Percentiles rank a stretch among this genome's conserved stretches.
Evolutionary conservation across 2,329 filamentous ascomycete species (phyloP).

Genomic region (Sclerotinia spermophila): DNA sequence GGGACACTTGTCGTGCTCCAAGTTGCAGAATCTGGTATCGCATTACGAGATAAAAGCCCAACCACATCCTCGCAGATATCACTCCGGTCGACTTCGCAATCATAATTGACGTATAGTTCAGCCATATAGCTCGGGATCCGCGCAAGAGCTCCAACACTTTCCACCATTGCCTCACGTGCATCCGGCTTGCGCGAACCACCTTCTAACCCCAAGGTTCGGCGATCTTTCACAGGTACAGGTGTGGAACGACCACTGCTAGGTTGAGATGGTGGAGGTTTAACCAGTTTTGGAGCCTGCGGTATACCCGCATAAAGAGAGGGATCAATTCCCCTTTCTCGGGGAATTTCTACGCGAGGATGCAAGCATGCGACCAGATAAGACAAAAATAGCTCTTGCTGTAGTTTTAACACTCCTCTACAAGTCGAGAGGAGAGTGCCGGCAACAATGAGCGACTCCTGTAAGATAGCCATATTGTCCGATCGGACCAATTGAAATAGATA

Average conservation of each 20-base stretch:
- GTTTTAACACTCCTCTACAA: conserved; percentile 83
- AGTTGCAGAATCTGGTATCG: conserved; percentile 92
- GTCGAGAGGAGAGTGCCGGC: conserved; percentile 87
- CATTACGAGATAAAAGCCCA: conserved; percentile 86
- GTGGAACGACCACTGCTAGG: conserved; percentile 77
- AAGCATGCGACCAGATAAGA: conserved; percentile 93
- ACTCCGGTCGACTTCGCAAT: conserved; percentile 86
- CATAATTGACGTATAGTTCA: conserved; percentile 96
- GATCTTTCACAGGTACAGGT: conserved; percentile 85
- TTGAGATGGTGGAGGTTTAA: conserved; percentile 74
- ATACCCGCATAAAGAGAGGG: conserved; percentile 89
- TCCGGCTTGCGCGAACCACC: conserved; percentile 90
- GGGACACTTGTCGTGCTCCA: conserved; percentile 99
- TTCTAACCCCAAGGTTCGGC: conserved; percentile 88
- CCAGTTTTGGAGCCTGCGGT: conserved; percentile 82
- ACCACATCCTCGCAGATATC: conserved; percentile 96
- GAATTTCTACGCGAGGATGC: conserved; percentile 91
- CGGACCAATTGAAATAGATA: conserved; percentile 94
- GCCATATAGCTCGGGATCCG: conserved; percentile 93
- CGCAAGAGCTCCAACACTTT: conserved; percentile 86
- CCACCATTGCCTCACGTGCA: conserved; percentile 95
- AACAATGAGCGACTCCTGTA: conserved; percentile 89
- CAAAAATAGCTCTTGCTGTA: conserved; percentile 94
- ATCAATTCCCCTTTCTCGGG: conserved; percentile 83
- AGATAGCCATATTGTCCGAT: conserved; percentile 91